These are phyloP conservation scores for Paspalum notatum DNA, from an alignment of 176 grass and related monocot genomes.

Conservation along the genomic window DNA sequence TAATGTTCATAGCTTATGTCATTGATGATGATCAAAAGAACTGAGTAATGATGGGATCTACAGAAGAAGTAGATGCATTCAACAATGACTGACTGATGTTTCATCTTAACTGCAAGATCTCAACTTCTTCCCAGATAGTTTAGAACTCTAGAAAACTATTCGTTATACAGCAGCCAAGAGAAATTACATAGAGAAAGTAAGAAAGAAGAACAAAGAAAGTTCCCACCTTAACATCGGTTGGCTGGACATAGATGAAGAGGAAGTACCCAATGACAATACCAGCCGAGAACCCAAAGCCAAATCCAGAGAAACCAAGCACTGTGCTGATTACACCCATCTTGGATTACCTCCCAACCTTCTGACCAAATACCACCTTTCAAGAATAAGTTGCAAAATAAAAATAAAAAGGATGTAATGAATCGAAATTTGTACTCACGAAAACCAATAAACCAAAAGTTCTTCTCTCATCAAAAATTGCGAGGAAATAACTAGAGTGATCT, in stretches of 20 bases:
- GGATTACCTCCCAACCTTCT: slow-evolving; percentile 41
- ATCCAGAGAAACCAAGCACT: slow-evolving; percentile 79
- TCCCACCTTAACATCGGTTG: slow-evolving; percentile 79
- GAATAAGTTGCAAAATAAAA: slow-evolving; percentile 26
- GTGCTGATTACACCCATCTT: slow-evolving; percentile 79
- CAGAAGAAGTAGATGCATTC: background rate
- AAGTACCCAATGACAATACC: slow-evolving; percentile 85
- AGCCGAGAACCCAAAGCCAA: slow-evolving; percentile 73
- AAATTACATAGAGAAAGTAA: slow-evolving; percentile 26
- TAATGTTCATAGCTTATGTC: background rate
- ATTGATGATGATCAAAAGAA: background rate
- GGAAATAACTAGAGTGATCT: slow-evolving; percentile 22
- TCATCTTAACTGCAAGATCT: slow-evolving; percentile 17
- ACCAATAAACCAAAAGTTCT: background rate
- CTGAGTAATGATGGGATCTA: slow-evolving; percentile 2
- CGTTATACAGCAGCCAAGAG: slow-evolving; percentile 11
- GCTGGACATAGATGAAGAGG: slow-evolving; percentile 80
- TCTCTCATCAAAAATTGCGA: slow-evolving; percentile 3
- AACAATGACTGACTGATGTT: background rate
- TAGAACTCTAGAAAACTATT: too few species aligned
- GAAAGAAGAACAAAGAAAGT: slow-evolving; percentile 14
- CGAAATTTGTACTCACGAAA: slow-evolving; percentile 1
- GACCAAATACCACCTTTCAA: slow-evolving; percentile 24
- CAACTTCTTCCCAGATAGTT: background rate
- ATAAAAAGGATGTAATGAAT: slow-evolving; percentile 2